Conservation (phyloP, 345 rosid genomes). For the Leavenworthia alabamica region DNA sequence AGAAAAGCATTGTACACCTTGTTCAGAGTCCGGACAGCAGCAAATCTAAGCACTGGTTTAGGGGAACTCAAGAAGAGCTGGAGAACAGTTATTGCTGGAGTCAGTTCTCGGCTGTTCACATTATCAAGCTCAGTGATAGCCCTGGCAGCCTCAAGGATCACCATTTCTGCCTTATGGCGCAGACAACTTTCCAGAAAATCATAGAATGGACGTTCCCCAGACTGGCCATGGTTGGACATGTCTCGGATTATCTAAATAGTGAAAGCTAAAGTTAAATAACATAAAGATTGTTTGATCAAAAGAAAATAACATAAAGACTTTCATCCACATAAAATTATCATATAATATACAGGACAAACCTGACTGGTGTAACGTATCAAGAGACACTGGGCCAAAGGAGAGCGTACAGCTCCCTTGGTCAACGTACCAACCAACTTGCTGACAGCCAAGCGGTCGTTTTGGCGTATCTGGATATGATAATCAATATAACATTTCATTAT, state of each 20-base stretch:
- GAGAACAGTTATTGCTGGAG: constrained; percentile 95
- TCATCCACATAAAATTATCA: not conserved
- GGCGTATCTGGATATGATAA: constrained; percentile 59
- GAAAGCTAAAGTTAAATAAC: not conserved
- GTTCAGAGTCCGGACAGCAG: constrained; percentile 97
- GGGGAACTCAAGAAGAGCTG: constrained; percentile 96
- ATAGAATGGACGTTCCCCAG: constrained; percentile 92
- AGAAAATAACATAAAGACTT: not conserved
- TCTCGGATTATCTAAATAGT: constrained; percentile 74
- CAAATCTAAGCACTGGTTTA: constrained; percentile 93
- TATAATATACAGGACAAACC: constrained; percentile 35
- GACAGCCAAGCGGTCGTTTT: constrained; percentile 86
- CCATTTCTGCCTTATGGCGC: constrained; percentile 98
- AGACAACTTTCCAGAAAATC: constrained; percentile 92
- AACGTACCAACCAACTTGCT: constrained; percentile 85
- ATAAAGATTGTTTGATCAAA: no score
- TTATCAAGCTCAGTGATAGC: constrained; percentile 93
- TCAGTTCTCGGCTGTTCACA: constrained; percentile 79
- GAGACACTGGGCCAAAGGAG: constrained; percentile 95
- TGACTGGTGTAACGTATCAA: constrained; percentile 88
- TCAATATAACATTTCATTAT: not conserved
- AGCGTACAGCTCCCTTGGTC: constrained; percentile 89
- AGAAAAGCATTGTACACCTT: constrained; percentile 42
- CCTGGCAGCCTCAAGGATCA: constrained; percentile 96
- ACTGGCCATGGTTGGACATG: constrained; percentile 56